Conservation (phyloP, 805 yeast species). For the Tetrapisispora phaffii region DNA sequence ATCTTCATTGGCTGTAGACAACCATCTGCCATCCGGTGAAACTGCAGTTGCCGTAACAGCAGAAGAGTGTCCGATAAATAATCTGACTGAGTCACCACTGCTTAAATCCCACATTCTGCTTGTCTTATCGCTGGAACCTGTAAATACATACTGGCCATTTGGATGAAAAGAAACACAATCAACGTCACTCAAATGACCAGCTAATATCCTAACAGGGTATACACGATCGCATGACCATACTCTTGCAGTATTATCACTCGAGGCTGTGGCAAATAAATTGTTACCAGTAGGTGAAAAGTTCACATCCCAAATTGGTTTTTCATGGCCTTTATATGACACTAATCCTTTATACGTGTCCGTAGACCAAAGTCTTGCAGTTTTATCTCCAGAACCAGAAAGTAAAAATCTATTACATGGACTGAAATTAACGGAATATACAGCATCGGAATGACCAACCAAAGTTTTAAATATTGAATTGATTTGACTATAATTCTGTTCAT, state of each 20-base stretch:
- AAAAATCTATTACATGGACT: constrained; percentile 81
- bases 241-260: constrained; percentile 94
- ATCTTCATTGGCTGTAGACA: constrained; percentile 93
- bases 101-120: constrained; percentile 97
- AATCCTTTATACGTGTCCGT: constrained; percentile 78
- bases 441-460: constrained; percentile 85
- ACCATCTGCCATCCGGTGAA: constrained; percentile 94
- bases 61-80: constrained; percentile 85
- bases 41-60: constrained; percentile 78
- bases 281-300: constrained; percentile 90
- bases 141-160: constrained; percentile 84
- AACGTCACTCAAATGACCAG: constrained; percentile 93
- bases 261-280: constrained; percentile 88
- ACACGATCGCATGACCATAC: constrained; percentile 97
- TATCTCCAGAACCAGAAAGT: constrained; percentile 80
- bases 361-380: constrained; percentile 88
- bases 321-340: constrained; percentile 90
- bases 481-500: constrained; percentile 29
- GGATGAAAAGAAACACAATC: constrained; percentile 95
- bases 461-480: constrained; percentile 20
- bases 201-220: constrained; percentile 88
- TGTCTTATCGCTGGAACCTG: constrained; percentile 92
- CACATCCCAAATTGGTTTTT: constrained; percentile 96
- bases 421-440: constrained; percentile 82
- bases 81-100: constrained; percentile 78